phyloP scores from a whole-genome alignment of 805 yeast species.

The Metschnikowia noctiluminum region DNA sequence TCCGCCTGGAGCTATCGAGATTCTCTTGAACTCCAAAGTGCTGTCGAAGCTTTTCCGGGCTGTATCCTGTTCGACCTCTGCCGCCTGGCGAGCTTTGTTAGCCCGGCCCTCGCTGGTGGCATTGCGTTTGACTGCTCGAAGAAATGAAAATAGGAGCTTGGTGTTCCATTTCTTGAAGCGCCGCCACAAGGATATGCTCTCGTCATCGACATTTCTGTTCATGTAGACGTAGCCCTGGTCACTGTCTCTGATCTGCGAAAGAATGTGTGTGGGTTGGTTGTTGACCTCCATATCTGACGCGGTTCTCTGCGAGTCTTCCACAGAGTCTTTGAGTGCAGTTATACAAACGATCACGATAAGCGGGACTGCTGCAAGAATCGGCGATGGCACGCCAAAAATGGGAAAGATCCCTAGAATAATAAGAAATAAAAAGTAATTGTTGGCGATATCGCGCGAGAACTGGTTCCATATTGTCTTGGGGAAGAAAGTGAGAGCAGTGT shows the following conservation, averaged over 20 bases:
- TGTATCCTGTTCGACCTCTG: background rate
- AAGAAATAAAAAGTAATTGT: conserved; percentile 53
- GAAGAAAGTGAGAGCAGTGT: conserved; percentile 54
- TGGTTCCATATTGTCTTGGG: conserved; percentile 56
- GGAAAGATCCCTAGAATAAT: conserved; percentile 48
- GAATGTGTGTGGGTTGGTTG: conserved; percentile 67
- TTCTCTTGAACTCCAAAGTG: conserved; percentile 7
- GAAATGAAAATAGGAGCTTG: conserved; percentile 24
- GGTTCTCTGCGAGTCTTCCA: conserved; percentile 71
- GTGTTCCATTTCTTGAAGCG: conserved; percentile 54
- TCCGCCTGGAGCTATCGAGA: conserved; percentile 6
- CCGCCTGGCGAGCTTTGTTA: conserved; percentile 20
- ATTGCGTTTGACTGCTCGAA: conserved; percentile 27
- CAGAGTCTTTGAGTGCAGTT: conserved; percentile 73
- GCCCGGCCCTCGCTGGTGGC: conserved; percentile 37
- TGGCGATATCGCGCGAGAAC: conserved; percentile 54
- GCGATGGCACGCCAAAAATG: conserved; percentile 72
- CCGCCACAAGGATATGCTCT: conserved; percentile 66
- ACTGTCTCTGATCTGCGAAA: conserved; percentile 42
- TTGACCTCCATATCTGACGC: conserved; percentile 65
- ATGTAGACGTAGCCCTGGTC: conserved; percentile 25
- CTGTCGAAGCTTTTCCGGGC: conserved; percentile 36
- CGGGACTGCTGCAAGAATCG: conserved; percentile 77
- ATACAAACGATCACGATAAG: conserved; percentile 72
- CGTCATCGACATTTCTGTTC: conserved; percentile 62